Evolutionary conservation across 306 rosid genomes (phyloP).

Genomic region (Cucumis melo): DNA sequence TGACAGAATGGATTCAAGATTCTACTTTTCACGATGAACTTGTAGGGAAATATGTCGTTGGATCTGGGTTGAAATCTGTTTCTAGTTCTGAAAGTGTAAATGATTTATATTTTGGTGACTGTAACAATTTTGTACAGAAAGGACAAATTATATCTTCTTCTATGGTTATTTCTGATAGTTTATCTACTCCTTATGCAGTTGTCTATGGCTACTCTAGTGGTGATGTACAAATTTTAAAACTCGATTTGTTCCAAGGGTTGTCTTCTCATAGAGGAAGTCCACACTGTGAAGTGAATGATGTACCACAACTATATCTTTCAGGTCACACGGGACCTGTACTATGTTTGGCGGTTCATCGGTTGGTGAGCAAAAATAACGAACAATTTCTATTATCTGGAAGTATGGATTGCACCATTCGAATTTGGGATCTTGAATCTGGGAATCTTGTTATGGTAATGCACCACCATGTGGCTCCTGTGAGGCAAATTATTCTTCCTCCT

Average conservation of each 20-base stretch:
- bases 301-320: slow-evolving; percentile 37
- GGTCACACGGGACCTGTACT: slow-evolving; percentile 82
- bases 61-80: slow-evolving; percentile 17
- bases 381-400: slow-evolving; percentile 86
- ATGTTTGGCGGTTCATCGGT: slow-evolving; percentile 85
- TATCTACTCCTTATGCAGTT: slow-evolving; percentile 47
- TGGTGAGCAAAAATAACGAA: slow-evolving; percentile 33
- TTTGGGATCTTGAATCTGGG: slow-evolving; percentile 81
- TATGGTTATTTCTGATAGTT: slow-evolving; percentile 59
- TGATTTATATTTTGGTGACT: slow-evolving; percentile 2
- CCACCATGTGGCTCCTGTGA: slow-evolving; percentile 88
- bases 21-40: slow-evolving; percentile 18
- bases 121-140: slow-evolving; percentile 23
- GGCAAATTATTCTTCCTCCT: slow-evolving; percentile 81
- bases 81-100: slow-evolving; percentile 20
- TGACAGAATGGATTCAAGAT: slow-evolving; percentile 33
- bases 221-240: slow-evolving; percentile 54
- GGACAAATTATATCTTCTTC: slow-evolving; percentile 48
- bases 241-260: slow-evolving; percentile 51
- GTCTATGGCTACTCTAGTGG: slow-evolving; percentile 75
- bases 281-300: slow-evolving; percentile 26
- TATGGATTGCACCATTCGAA: slow-evolving; percentile 70
- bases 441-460: slow-evolving; percentile 62
- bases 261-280: slow-evolving; percentile 34
- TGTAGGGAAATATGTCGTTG: slow-evolving; percentile 13